Conservation (phyloP, 768 basidiomycete species). For the Lactifluus piperatus region DNA sequence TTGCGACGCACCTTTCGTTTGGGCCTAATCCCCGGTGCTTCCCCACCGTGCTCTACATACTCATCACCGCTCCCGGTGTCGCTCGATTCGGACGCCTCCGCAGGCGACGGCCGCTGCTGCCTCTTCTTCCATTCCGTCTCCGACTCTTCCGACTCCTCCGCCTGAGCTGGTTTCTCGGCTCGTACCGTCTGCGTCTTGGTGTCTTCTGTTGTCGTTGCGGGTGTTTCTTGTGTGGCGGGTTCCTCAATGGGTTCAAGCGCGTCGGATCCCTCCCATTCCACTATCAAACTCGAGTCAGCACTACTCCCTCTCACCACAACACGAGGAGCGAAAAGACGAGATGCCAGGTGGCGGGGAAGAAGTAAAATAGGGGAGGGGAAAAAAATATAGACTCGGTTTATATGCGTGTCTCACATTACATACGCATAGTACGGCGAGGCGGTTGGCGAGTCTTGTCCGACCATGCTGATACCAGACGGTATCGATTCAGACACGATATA, state of each 20-base stretch:
- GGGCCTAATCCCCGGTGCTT: slow-evolving; percentile 26
- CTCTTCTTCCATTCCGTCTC: slow-evolving; percentile 31
- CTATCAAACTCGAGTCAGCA: slow-evolving; percentile 31
- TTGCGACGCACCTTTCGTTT: slow-evolving; percentile 38
- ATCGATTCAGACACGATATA: slow-evolving; percentile 11
- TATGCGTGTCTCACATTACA: slow-evolving; percentile 15
- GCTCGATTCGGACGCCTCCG: slow-evolving; percentile 22
- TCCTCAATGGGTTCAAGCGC: slow-evolving; percentile 34
- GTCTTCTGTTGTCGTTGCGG: slow-evolving; percentile 20
- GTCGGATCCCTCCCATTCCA: slow-evolving; percentile 65
- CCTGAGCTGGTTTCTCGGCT: slow-evolving; percentile 26
- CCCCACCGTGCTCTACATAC: slow-evolving; percentile 43
- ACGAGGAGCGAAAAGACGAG: background rate
- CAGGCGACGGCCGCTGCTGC: slow-evolving; percentile 7
- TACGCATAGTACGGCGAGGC: background rate
- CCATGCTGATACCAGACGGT: slow-evolving; percentile 10
- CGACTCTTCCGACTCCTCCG: slow-evolving; percentile 33
- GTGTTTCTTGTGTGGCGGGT: slow-evolving; percentile 21
- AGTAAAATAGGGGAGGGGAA: background rate
- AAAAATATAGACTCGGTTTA: background rate
- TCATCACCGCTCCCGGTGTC: slow-evolving; percentile 55
- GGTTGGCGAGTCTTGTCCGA: slow-evolving; percentile 1
- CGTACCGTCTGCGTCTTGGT: slow-evolving; percentile 12
- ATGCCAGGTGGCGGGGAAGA: background rate
- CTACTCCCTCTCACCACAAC: background rate